Base-by-base conservation (phyloP, 139 green algal genomes). In the Chlorella sp. region DNA sequence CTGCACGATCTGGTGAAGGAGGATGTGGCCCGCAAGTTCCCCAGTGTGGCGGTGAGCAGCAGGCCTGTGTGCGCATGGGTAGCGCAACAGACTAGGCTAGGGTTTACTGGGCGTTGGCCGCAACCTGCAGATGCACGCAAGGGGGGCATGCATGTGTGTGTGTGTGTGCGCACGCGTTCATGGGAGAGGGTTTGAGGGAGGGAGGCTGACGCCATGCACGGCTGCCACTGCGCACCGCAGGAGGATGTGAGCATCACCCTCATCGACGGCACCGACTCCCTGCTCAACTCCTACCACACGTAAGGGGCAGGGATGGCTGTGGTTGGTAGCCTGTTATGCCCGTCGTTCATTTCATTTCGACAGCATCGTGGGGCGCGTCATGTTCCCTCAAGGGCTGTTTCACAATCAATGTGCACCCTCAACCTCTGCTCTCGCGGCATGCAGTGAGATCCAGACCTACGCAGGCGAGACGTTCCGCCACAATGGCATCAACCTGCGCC, bases 1-100 rank as follows among this genome's bases (percentile, higher is more conserved):
- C 72, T 79, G 28, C 86, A 89, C 65, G 90, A 95, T 73, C 71
- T 93, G 32, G 82, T 93, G 28, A 44, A 55, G 3, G 80, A 91
- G 47, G 85, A 91, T 26, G 25, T 91, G 26, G 16, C 62, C 2
- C 21, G 44, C 38, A 25, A 38, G 25, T n/a, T 79, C 41, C 72
- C 72, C 62, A 30, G 28, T 15, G 26, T 68, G 62, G 62, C 25
- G 62, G 62, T 68, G 62, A 30, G 62, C n/a, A n/a, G n/a, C n/a
- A n/a, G n/a, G n/a, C n/a, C n/a, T n/a, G n/a, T n/a, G n/a, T n/a
- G n/a, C n/a, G n/a, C n/a, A n/a, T n/a, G n/a, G n/a, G n/a, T n/a
- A n/a, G n/a, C n/a, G n/a, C n/a, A n/a, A n/a, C n/a, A n/a, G n/a
- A n/a, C n/a, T n/a, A n/a, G n/a, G n/a, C n/a, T n/a, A n/a, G n/a